Base-by-base conservation (phyloP, 768 basidiomycete genomes). In the Leccinum variicolor region DNA sequence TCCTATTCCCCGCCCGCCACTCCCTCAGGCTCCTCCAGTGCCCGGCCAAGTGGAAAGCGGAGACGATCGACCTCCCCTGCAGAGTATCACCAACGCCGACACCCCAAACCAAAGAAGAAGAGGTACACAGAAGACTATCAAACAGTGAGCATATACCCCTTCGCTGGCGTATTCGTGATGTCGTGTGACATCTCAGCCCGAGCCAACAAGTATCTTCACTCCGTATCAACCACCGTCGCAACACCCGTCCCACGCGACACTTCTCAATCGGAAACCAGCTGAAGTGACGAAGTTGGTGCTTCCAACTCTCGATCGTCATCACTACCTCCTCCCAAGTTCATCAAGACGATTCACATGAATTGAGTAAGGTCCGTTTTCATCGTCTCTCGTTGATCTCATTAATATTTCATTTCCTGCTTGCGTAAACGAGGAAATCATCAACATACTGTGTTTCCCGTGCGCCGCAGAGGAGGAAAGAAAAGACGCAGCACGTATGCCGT, bases 291-390 rank as follows among this genome's bases (percentile, higher is more conserved):
- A 41, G n/a, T 5, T 2, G 33, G 41, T 7, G 14, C 14, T 7
- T 28, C 59, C 11, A 34, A 50, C 10, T 33, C 52, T 19, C 14
- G 15, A 23, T 6, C 13, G 21, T 26, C 47, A 2, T 25, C 52
- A 6, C 45, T 59, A n/a, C 56, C 34, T 6, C 64, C 34, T 5
- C 43, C 41, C 8, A 72, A 66, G 41, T 58, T 65, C 15, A 21
- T 69, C 34, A 71, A 60, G 41, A 73, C 3, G 71, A 73, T 50
- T 71, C 69, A 0, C 71, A 71, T 4, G 69, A 71, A 36, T 23
- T 69, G 21, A 69, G 71, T 60, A n/a, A 50, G 49, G 6, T 3
- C 15, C 2, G 4, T 3, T 21, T 17, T 39, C 1, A 2, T 46
- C 6, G 4, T 33, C 19, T 13, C 3, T 29, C 29, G 14, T 41